Evolutionary conservation across 2,329 filamentous ascomycete species (phyloP).

Genomic region (Scleromitrula shiraiana): DNA sequence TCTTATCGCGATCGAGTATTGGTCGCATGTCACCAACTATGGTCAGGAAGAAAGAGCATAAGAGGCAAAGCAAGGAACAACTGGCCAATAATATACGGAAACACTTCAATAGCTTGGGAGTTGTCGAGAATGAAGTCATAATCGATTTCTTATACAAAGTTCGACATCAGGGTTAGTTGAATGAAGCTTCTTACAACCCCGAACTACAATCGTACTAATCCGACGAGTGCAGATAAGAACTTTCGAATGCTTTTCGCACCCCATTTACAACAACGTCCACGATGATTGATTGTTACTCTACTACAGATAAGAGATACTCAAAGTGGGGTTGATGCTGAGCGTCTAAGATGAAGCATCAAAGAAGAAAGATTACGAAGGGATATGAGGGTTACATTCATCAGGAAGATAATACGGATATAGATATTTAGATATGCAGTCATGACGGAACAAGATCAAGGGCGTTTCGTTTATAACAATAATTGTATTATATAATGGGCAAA

Average conservation of each 20-base stretch:
- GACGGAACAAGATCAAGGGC: neutral
- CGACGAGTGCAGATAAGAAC: conserved; percentile 29
- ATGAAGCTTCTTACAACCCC: neutral
- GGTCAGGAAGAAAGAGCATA: conserved; percentile 54
- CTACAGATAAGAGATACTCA: neutral
- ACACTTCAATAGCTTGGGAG: conserved; percentile 73
- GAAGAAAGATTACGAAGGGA: too few relatives aligned
- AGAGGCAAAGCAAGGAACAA: conserved; percentile 63
- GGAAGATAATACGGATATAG: neutral
- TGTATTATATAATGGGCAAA: neutral
- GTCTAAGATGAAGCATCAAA: neutral
- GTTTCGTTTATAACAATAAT: neutral
- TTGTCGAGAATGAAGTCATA: conserved; percentile 76
- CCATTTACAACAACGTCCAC: conserved; percentile 18
- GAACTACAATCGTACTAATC: conserved; percentile 9
- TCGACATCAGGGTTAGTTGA: conserved; percentile 28
- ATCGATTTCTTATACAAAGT: conserved; percentile 43
- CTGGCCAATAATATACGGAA: conserved; percentile 66
- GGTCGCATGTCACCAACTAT: conserved; percentile 70
- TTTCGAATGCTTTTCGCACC: conserved; percentile 34
- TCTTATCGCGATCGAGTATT: conserved; percentile 56
- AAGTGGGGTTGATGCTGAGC: too few relatives aligned
- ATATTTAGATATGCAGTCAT: neutral
- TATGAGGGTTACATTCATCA: too few relatives aligned
- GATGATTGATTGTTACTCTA: neutral